phyloP scores from a whole-genome alignment of 805 yeast genomes.

The Pichia paraexigua region DNA sequence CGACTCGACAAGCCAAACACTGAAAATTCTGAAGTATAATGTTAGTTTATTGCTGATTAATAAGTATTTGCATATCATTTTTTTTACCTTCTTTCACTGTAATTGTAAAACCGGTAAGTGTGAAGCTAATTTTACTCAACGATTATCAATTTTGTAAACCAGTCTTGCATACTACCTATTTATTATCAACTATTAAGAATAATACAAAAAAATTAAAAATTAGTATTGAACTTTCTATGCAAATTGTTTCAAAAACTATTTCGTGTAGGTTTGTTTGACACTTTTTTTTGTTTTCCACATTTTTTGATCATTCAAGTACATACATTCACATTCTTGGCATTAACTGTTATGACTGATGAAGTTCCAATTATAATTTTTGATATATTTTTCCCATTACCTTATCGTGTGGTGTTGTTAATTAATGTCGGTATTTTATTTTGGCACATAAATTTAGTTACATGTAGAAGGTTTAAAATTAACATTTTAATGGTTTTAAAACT shows the following conservation, averaged over 20 bases:
- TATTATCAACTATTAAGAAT: too few species aligned
- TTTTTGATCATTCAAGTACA: not conserved
- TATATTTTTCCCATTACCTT: constrained; percentile 36
- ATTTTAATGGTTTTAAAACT: constrained; percentile 35
- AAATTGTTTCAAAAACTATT: too few species aligned
- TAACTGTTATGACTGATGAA: not conserved
- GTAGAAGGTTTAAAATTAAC: constrained; percentile 36
- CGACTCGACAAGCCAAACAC: constrained; percentile 67
- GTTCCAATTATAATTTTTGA: not conserved
- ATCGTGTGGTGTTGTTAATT: constrained; percentile 40
- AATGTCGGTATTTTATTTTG: constrained; percentile 47
- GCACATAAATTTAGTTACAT: constrained; percentile 37
- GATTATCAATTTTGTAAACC: not conserved
- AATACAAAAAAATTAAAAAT: too few species aligned
- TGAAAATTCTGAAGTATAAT: constrained; percentile 51
- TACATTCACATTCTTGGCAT: too few species aligned
- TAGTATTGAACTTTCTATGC: too few species aligned
- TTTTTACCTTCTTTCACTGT: too few species aligned
- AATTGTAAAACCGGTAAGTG: too few species aligned
- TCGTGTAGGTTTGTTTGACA: not conserved
- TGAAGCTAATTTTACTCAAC: not conserved
- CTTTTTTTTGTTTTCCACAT: not conserved
- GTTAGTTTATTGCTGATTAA: not conserved
- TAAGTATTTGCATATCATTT: too few species aligned
- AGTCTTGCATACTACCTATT: too few species aligned